These are phyloP conservation scores for Straminergon stramineum DNA, from an alignment of 225 moss, liverwort and hornwort species.

Conservation along the genomic window DNA sequence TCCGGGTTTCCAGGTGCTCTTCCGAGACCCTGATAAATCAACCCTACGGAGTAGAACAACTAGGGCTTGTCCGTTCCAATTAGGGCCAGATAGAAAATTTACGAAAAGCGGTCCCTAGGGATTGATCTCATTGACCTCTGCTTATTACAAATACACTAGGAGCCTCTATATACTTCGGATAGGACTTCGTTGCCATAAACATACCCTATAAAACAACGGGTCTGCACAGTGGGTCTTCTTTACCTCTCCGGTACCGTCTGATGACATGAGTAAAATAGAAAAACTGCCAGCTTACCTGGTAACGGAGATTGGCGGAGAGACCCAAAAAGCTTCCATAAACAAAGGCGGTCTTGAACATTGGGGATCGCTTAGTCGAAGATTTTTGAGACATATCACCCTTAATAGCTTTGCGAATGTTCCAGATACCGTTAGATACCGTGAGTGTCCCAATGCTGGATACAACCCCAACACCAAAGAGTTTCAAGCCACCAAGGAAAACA, in stretches of 20 bases:
- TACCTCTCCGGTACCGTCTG: background rate
- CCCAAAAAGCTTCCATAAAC: constrained; percentile 75
- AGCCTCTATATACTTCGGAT: background rate
- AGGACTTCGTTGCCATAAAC: background rate
- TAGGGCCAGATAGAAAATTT: background rate
- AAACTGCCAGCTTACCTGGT: constrained; percentile 48
- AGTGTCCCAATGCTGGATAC: constrained; percentile 76
- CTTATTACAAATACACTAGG: too few species aligned
- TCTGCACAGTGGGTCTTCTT: background rate
- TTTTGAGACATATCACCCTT: constrained; percentile 22
- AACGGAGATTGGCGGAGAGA: constrained; percentile 83
- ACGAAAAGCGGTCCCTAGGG: background rate
- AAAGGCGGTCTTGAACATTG: constrained; percentile 70
- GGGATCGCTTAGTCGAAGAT: constrained; percentile 57
- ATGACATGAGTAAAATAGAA: background rate
- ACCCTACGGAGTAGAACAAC: background rate
- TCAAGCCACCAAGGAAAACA: constrained; percentile 72
- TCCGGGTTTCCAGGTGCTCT: background rate
- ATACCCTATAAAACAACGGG: background rate
- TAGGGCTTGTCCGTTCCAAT: background rate
- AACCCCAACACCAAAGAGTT: constrained; percentile 84
- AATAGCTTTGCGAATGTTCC: constrained; percentile 37
- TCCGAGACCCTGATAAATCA: background rate
- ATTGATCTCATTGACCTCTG: background rate
- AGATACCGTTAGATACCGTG: constrained; percentile 44